Evolutionary conservation across 352 stramenopile genomes (phyloP).

Genomic region (Globisporangium megalacanthum): DNA sequence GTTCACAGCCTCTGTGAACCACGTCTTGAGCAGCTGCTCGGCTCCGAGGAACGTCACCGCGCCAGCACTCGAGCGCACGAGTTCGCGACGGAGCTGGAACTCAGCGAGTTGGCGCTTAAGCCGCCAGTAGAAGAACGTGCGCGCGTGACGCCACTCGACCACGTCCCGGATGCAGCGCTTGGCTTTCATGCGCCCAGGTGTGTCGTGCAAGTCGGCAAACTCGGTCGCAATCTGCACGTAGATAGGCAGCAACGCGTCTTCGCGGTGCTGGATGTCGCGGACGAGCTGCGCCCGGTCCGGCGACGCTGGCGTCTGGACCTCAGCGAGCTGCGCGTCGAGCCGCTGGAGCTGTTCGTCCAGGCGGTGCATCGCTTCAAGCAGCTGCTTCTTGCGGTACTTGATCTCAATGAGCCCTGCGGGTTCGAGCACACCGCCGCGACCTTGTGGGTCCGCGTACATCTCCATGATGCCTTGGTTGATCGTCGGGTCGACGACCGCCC

Average conservation of each 20-base stretch:
- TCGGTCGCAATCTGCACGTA: conserved; percentile 98
- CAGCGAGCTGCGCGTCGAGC: conserved; percentile 78
- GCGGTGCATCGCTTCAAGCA: conserved; percentile 95
- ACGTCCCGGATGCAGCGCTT: conserved; percentile 97
- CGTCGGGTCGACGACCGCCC: conserved; percentile 99
- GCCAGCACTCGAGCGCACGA: conserved; percentile 29
- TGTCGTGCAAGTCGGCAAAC: conserved; percentile 99
- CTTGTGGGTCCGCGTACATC: conserved; percentile 97
- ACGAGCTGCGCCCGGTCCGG: conserved; percentile 56
- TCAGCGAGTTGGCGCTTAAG: conserved; percentile 96
- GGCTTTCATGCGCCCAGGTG: conserved; percentile 98
- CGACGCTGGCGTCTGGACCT: conserved; percentile 35
- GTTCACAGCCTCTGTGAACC: conserved; percentile 82
- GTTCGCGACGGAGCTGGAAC: conserved; percentile 87
- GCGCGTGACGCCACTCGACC: conserved; percentile 93
- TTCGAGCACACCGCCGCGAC: conserved; percentile 97
- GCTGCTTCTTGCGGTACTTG: conserved; percentile 99
- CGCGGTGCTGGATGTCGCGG: conserved; percentile 89
- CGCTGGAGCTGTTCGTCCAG: conserved; percentile 92
- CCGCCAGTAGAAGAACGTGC: conserved; percentile 98
- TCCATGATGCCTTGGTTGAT: conserved; percentile 99
- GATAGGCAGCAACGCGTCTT: conserved; percentile 93
- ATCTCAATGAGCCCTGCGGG: conserved; percentile 97
- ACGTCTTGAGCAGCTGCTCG: conserved; percentile 65
- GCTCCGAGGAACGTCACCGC: conserved; percentile 42